Evolutionary conservation across 371 early-diverging fungal genomes (phyloP), one percentile per base, ranked within the genome.

Genomic region (Rhizopus stolonifer): DNA sequence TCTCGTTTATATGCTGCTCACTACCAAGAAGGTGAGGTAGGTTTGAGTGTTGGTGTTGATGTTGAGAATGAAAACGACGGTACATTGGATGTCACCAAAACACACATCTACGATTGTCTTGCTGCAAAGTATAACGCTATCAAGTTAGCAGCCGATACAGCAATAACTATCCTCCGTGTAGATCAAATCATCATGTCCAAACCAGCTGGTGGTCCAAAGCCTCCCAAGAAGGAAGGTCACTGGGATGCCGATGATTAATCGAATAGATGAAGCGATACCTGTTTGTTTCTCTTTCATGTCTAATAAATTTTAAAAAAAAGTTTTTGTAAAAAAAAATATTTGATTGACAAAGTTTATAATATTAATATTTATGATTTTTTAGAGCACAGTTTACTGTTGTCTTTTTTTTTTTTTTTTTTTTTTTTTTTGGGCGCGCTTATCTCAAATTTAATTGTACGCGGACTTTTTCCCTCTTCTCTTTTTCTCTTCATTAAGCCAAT

Each of bases 171-270:
- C 23, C 82, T 98, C 51, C 86, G 93, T 64, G 95, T 98, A 26
- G 98, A 98, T 75, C 97, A 96, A 84, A 92, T 98, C 63, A 96
- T 98, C 74, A 98, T 98, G 98, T 91, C 92, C 56, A 96, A 96
- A 77, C 92, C 90, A 46, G 97, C 97, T 24, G 98, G 97, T 47
- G 97, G 97, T 7, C 97, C 96, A 21, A 95, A 95, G 72, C 88
- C 88, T 51, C 90, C 87, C 55, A 90, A 93, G 87, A 81, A 91
- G 76, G 82, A 90, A 64, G 77, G 81, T 56, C 84, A 93, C 77
- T 94, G 94, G 95, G 96, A 95, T 69, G 91, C 94, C 67, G 93
- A 92, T 61, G 62, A 61, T 52, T 61, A 61, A 54, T 36, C 15
- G 34, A 32, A 52, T 36, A 36, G 31, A 29, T 7, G 31, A 29